A percentile compares a stretch with the other conserved stretches of the same genome.
Conservation (phyloP, 495 filamentous ascomycete genomes). For the Acidomyces sp. region DNA sequence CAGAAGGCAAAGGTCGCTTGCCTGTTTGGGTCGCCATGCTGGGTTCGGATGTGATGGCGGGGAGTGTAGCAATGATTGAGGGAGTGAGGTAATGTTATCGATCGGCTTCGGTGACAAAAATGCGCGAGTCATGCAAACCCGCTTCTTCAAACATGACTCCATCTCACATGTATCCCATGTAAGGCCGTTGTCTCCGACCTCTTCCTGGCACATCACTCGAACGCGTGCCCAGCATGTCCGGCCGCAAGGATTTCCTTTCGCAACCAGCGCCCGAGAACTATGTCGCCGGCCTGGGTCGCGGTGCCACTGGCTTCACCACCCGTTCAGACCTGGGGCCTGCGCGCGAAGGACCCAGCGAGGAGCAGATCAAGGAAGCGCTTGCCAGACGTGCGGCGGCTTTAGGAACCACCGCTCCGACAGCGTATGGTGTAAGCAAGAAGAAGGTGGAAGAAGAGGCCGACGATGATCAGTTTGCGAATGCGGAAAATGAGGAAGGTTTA, state of each 20-base stretch:
- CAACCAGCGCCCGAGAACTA: conserved; percentile 95
- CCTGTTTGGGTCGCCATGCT: conserved; percentile 38
- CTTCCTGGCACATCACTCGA: too few relatives aligned
- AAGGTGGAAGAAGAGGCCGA: conserved; percentile 53
- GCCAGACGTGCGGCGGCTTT: conserved; percentile 79
- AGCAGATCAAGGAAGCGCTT: conserved; percentile 94
- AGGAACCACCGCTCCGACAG: conserved; percentile 64
- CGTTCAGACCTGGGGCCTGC: conserved; percentile 93
- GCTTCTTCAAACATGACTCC: too few relatives aligned
- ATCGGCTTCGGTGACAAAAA: too few relatives aligned
- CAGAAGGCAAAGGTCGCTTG: conserved; percentile 48
- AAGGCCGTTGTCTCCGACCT: too few relatives aligned
- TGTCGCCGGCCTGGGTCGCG: conserved; percentile 92
- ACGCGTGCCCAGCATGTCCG: conserved; percentile 35
- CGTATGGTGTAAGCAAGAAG: conserved; percentile 65
- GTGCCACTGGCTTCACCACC: conserved; percentile 95
- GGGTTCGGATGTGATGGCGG: too few relatives aligned
- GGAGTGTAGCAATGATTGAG: too few relatives aligned
- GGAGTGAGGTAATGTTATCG: too few relatives aligned
- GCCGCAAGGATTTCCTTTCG: conserved; percentile 78
- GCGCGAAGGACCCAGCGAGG: conserved; percentile 89
- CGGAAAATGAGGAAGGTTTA: conserved; percentile 90
- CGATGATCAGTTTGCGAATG: conserved; percentile 82
- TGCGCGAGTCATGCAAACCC: too few relatives aligned
- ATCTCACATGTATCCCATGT: too few relatives aligned